These are phyloP conservation scores for Coemansia sp. DNA, from an alignment of 192 early-diverging fungal genomes.

Conservation along the genomic window DNA sequence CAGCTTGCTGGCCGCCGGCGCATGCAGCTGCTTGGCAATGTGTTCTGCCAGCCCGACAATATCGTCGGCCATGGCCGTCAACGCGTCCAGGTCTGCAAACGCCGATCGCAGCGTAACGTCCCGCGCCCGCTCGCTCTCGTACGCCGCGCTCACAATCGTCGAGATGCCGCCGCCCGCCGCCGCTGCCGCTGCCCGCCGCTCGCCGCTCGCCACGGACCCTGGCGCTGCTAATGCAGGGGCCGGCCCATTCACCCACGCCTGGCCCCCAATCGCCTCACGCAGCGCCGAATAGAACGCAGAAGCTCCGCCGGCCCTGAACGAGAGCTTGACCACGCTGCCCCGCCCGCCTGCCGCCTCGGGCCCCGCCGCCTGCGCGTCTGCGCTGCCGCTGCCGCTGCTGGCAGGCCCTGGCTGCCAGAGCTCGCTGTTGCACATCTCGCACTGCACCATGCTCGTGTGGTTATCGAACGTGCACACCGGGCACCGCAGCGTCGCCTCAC, in stretches of 20 bases:
- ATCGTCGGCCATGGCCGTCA: constrained; percentile 84
- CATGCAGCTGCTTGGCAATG: constrained; percentile 47
- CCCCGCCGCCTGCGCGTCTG: background rate
- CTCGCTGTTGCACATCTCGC: constrained; percentile 80
- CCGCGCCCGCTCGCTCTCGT: constrained; percentile 59
- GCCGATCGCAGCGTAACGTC: constrained; percentile 71
- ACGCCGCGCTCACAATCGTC: constrained; percentile 53
- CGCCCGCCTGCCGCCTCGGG: background rate
- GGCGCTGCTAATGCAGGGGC: background rate
- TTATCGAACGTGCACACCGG: constrained; percentile 86
- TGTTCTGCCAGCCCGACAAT: constrained; percentile 67
- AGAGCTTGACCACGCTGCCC: constrained; percentile 55
- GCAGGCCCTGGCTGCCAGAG: constrained; percentile 30
- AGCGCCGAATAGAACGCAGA: constrained; percentile 59
- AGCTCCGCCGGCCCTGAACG: constrained; percentile 74
- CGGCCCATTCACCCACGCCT: constrained; percentile 54
- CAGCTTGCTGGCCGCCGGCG: constrained; percentile 43
- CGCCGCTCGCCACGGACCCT: background rate
- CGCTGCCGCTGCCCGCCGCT: background rate
- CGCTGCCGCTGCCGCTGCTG: background rate
- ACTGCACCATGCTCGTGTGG: constrained; percentile 69
- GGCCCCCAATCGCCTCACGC: constrained; percentile 55
- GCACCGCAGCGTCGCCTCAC: constrained; percentile 53
- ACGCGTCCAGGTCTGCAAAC: constrained; percentile 82
- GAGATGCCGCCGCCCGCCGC: constrained; percentile 35